Percentiles rank a stretch among this genome's conserved stretches.
Evolutionary conservation across 2,329 filamentous ascomycete species (phyloP).

Genomic region (Xylaria sp.): DNA sequence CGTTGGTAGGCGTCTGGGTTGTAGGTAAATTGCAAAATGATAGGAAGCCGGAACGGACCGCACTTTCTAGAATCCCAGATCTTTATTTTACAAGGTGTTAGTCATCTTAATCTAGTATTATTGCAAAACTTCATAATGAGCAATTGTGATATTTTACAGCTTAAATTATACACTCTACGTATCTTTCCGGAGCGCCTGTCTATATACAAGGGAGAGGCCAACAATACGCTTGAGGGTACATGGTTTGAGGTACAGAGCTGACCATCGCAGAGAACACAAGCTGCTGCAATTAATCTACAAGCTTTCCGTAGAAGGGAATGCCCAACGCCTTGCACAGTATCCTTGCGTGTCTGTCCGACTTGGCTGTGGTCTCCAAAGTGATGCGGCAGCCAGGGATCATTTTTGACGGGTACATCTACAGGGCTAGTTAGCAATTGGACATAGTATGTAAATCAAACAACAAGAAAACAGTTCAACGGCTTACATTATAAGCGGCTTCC

Average conservation of each 20-base stretch:
- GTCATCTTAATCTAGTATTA: background rate
- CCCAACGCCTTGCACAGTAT: conserved; percentile 75
- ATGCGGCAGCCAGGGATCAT: conserved; percentile 89
- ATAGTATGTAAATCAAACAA: background rate
- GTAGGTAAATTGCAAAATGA: conserved; percentile 1
- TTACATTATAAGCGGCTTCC: conserved; percentile 91
- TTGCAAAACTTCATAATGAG: background rate
- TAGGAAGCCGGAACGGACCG: background rate
- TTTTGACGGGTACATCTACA: conserved; percentile 63
- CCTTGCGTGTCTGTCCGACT: conserved; percentile 82
- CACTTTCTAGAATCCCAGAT: background rate
- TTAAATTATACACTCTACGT: conserved; percentile 33
- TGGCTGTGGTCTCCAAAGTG: conserved; percentile 82
- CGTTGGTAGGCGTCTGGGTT: conserved; percentile 21
- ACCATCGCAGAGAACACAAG: background rate
- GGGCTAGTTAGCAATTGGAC: conserved; percentile 7
- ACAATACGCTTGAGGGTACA: conserved; percentile 2
- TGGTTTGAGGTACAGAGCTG: background rate
- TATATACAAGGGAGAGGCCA: conserved; percentile 15
- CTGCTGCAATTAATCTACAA: conserved; percentile 45
- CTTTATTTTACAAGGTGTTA: background rate
- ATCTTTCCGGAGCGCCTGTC: conserved; percentile 5
- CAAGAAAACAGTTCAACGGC: conserved; percentile 45
- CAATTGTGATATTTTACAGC: conserved; percentile 34
- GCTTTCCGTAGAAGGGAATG: conserved; percentile 82